These are phyloP conservation scores for Exophiala calicioides DNA, from an alignment of 2,329 filamentous ascomycete genomes.

Conservation along the genomic window DNA sequence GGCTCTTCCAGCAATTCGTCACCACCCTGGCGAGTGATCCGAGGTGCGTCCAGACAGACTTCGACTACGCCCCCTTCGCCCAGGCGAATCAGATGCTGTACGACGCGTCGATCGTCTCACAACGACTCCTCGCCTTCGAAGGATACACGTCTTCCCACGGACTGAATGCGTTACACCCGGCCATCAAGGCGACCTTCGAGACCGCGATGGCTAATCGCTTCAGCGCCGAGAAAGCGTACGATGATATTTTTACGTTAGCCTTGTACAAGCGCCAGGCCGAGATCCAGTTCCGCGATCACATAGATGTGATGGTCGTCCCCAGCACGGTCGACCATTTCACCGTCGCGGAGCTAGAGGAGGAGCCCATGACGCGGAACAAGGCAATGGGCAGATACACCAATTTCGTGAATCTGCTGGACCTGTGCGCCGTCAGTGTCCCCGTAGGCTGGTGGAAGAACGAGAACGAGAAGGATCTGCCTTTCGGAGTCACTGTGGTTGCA, in stretches of 20 bases:
- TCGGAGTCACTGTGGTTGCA: constrained; percentile 27
- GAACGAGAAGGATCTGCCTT: constrained; percentile 23
- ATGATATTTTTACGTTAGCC: constrained; percentile 42
- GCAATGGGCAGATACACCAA: constrained; percentile 59
- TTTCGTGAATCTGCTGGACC: constrained; percentile 63
- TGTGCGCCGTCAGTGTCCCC: constrained; percentile 56
- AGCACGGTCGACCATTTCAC: constrained; percentile 57
- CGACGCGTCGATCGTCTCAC: constrained; percentile 58
- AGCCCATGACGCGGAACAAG: constrained; percentile 58
- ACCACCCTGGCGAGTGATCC: constrained; percentile 33
- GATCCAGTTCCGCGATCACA: constrained; percentile 32
- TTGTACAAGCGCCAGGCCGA: constrained; percentile 4
- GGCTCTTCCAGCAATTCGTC: constrained; percentile 46
- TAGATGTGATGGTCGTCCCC: constrained; percentile 55
- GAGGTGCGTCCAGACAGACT: constrained; percentile 43
- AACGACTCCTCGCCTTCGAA: constrained; percentile 16
- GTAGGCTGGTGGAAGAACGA: constrained; percentile 36
- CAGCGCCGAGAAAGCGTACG: constrained; percentile 49
- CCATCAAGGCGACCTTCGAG: constrained; percentile 49
- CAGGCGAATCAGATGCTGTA: constrained; percentile 57
- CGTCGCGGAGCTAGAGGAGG: constrained; percentile 51
- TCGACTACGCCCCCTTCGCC: constrained; percentile 54
- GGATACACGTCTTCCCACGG: constrained; percentile 8
- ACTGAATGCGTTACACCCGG: constrained; percentile 46
- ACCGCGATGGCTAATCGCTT: constrained; percentile 32